A percentile compares a stretch with the other conserved stretches of the same genome.
phyloP scores from a whole-genome alignment of 108 stramenopile species.

The Skeletonema potamos region DNA sequence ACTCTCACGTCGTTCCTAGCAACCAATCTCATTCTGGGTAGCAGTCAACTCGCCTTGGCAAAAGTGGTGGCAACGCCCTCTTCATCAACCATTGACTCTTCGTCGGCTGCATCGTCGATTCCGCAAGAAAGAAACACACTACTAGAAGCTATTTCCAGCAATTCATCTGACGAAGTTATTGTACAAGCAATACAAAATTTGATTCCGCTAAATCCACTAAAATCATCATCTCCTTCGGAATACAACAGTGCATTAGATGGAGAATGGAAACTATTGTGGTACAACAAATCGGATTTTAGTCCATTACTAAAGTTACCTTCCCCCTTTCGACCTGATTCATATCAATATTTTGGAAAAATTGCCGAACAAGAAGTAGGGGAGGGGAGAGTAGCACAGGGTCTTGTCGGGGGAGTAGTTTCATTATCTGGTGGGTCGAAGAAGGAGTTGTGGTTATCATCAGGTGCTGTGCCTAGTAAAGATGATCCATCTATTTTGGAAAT shows the following conservation, averaged over 20 bases:
- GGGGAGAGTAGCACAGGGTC: constrained; percentile 66
- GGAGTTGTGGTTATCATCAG: constrained; percentile 25
- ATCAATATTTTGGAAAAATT: constrained; percentile 60
- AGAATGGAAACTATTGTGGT: constrained; percentile 70
- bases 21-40: background rate
- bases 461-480: constrained; percentile 37
- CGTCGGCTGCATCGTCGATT: background rate
- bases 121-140: constrained; percentile 35
- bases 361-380: constrained; percentile 60
- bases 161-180: constrained; percentile 37
- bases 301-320: constrained; percentile 63
- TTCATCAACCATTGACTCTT: background rate
- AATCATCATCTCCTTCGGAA: background rate
- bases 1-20: background rate
- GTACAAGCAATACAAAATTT: constrained; percentile 26
- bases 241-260: constrained; percentile 52
- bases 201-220: constrained; percentile 19
- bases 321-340: constrained; percentile 59
- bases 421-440: constrained; percentile 4
- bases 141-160: constrained; percentile 23
- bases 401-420: constrained; percentile 45
- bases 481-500: constrained; percentile 61
- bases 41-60: background rate
- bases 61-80: background rate
- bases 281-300: constrained; percentile 67